Conservation (phyloP, 2,329 filamentous ascomycete species). For the Phialocephala sp. region DNA sequence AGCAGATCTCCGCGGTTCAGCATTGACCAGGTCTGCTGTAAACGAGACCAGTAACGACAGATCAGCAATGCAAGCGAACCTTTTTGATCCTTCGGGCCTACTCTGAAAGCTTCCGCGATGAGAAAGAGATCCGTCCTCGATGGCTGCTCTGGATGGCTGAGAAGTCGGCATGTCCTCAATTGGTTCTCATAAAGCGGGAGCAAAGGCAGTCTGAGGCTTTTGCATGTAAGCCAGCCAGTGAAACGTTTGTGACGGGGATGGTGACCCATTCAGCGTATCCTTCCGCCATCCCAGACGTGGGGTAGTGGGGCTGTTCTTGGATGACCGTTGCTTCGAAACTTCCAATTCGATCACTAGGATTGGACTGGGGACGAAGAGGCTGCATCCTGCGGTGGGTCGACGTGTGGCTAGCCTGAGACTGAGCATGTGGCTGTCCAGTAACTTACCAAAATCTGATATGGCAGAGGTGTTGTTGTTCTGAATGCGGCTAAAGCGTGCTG, state of each 20-base stretch:
- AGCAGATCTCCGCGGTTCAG: conserved; percentile 25
- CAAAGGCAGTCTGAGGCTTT: not conserved
- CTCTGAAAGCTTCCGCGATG: conserved; percentile 14
- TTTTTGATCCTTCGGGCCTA: conserved; percentile 32
- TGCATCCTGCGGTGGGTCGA: conserved; percentile 24
- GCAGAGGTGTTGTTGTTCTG: conserved; percentile 28
- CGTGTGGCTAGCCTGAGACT: not conserved
- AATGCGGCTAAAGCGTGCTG: conserved; percentile 21
- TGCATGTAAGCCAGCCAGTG: conserved; percentile 1
- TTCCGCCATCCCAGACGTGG: conserved; percentile 14
- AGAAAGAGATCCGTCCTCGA: not conserved
- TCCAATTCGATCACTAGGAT: conserved; percentile 21
- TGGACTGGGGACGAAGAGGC: not conserved
- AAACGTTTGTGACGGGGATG: not conserved
- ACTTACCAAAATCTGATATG: conserved; percentile 11
- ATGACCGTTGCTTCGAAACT: conserved; percentile 20
- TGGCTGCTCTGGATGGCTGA: conserved; percentile 33
- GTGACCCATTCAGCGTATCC: conserved; percentile 6
- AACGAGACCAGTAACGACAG: conserved; percentile 29
- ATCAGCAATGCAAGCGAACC: conserved; percentile 28
- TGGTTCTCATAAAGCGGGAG: conserved; percentile 18
- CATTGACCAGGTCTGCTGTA: conserved; percentile 23
- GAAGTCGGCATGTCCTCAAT: conserved; percentile 33
- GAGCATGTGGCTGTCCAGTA: conserved; percentile 15
- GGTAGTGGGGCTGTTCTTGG: conserved; percentile 17